Percentiles rank a stretch among this genome's conserved stretches.
Conservation (phyloP, 2,329 filamentous ascomycete species). For the Colletotrichum limetticola region DNA sequence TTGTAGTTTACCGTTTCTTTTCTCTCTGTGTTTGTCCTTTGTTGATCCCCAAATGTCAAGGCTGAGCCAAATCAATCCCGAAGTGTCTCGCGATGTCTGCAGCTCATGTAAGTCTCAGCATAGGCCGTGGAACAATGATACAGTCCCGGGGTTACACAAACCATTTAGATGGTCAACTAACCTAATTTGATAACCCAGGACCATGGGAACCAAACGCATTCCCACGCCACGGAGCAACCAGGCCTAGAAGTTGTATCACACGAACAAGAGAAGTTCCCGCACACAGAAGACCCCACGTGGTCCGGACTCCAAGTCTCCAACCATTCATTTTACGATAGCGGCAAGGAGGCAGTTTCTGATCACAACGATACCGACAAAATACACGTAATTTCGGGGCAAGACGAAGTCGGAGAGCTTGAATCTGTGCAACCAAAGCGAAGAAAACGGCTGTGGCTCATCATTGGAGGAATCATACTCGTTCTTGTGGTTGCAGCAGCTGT, state of each 20-base stretch:
- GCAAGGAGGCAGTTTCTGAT: neutral
- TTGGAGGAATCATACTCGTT: neutral
- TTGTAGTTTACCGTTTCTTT: neutral
- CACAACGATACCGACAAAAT: neutral
- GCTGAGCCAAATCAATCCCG: neutral
- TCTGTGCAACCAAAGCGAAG: neutral
- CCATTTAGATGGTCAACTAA: neutral
- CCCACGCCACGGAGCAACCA: neutral
- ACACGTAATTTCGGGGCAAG: neutral
- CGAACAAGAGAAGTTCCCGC: neutral
- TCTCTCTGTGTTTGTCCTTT: neutral
- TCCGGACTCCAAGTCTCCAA: neutral
- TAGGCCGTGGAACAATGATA: neutral
- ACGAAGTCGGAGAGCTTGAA: neutral
- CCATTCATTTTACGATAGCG: neutral
- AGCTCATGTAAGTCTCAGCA: neutral
- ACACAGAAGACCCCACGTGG: neutral
- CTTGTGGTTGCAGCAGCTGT: neutral
- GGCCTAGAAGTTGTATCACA: constrained; percentile 5
- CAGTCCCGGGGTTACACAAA: neutral
- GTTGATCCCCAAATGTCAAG: neutral
- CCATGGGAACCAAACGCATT: neutral
- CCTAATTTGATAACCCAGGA: neutral
- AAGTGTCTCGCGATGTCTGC: neutral
- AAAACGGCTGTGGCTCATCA: neutral